These are phyloP conservation scores for Castanea mollissima DNA, from an alignment of 306 rosid genomes.

Conservation along the genomic window DNA sequence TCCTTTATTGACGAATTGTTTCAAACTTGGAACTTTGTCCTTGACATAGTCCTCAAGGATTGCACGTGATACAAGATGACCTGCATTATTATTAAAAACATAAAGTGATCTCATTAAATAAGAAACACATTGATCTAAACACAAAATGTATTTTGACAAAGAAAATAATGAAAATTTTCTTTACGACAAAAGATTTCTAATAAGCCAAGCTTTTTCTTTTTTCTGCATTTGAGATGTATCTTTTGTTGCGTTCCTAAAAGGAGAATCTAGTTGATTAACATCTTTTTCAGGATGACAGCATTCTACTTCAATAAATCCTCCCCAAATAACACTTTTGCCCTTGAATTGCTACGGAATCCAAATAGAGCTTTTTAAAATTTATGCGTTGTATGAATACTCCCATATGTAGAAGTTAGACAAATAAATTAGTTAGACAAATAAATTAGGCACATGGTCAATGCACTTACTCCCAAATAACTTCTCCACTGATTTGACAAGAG, in stretches of 20 bases:
- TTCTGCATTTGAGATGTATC: no score
- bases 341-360: no score
- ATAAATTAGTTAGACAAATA: neutral
- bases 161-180: no score
- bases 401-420: neutral
- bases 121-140: constrained; percentile 1
- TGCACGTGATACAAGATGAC: constrained; percentile 52
- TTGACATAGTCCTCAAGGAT: constrained; percentile 63
- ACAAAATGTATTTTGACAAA: neutral
- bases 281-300: no score
- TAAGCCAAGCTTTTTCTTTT: no score
- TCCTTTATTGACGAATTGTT: constrained; percentile 48
- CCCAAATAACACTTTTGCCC: no score
- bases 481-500: constrained; percentile 47
- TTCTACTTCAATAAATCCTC: no score
- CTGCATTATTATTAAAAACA: constrained; percentile 37
- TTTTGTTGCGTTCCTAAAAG: no score
- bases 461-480: constrained; percentile 74
- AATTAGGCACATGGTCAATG: constrained; percentile 2
- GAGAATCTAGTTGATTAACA: no score
- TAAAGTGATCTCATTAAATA: neutral
- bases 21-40: constrained; percentile 70
- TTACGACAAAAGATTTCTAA: no score
- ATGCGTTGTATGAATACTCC: neutral
- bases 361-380: neutral